phyloP scores from a whole-genome alignment of 495 filamentous ascomycete species.

The Penicillium waksmanii region DNA sequence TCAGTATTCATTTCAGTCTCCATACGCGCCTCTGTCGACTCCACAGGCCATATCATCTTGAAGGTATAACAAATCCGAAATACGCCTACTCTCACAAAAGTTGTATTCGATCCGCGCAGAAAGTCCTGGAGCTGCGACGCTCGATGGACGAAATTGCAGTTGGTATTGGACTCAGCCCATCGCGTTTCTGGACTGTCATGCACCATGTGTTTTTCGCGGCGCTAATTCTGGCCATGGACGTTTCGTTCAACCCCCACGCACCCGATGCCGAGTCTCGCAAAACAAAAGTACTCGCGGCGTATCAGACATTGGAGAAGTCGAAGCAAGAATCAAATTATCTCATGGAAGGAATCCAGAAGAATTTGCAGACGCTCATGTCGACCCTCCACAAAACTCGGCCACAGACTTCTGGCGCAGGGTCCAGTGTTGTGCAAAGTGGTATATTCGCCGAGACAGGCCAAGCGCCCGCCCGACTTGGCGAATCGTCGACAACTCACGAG shows the following conservation, averaged over 20 bases:
- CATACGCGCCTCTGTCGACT: conserved; percentile 34
- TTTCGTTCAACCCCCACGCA: conserved; percentile 30
- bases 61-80: conserved; percentile 28
- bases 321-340: conserved; percentile 27
- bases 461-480: neutral
- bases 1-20: conserved; percentile 27
- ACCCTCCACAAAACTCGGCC: conserved; percentile 25
- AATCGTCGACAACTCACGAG: neutral
- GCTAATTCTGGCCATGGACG: conserved; percentile 33
- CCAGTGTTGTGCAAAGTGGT: neutral
- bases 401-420: neutral
- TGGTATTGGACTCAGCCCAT: conserved; percentile 17
- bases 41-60: conserved; percentile 35
- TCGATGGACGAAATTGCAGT: conserved; percentile 29
- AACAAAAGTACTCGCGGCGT: conserved; percentile 29
- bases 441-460: neutral
- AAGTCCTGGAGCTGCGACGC: conserved; percentile 30
- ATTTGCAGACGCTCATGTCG: conserved; percentile 33
- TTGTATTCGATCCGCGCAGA: conserved; percentile 34
- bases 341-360: conserved; percentile 28
- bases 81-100: conserved; percentile 33
- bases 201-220: conserved; percentile 37
- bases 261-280: conserved; percentile 28
- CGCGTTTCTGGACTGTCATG: conserved; percentile 29
- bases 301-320: conserved; percentile 28